Evolutionary conservation across 1,284 basidiomycete genomes (phyloP).

Genomic region (Ustilago lituana): DNA sequence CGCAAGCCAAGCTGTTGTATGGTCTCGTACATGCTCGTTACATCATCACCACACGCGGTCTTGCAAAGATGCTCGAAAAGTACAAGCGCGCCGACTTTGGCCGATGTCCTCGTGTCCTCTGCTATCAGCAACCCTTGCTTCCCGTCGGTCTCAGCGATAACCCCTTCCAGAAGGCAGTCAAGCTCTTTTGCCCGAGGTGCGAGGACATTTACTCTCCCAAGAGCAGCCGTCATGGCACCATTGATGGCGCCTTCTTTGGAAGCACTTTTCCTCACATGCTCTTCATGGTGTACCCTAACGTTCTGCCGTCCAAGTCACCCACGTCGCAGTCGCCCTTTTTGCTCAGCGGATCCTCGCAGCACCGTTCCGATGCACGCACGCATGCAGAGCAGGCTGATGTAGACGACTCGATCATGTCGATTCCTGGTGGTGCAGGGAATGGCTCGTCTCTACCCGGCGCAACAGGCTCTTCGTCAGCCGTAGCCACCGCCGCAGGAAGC

Average conservation of each 20-base stretch:
- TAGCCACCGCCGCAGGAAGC: conserved; percentile 9
- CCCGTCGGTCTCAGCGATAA: conserved; percentile 64
- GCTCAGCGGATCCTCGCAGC: conserved; percentile 32
- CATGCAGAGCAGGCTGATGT: conserved; percentile 71
- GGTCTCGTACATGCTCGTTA: conserved; percentile 66
- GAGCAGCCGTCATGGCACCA: conserved; percentile 63
- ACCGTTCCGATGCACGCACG: conserved; percentile 19
- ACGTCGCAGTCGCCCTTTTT: conserved; percentile 55
- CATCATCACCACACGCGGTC: conserved; percentile 63
- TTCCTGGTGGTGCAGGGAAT: conserved; percentile 21
- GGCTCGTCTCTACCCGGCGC: conserved; percentile 13
- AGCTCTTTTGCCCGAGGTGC: conserved; percentile 65
- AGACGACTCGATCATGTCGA: conserved; percentile 46
- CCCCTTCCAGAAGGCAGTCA: conserved; percentile 66
- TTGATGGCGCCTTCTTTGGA: conserved; percentile 67
- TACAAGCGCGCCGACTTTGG: conserved; percentile 67
- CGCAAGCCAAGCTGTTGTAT: conserved; percentile 64
- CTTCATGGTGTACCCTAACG: conserved; percentile 75
- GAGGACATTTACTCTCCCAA: conserved; percentile 67
- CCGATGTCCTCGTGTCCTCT: conserved; percentile 64
- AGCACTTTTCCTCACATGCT: conserved; percentile 67
- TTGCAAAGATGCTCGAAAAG: conserved; percentile 67
- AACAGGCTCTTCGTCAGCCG: conserved; percentile 13
- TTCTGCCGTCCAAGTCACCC: conserved; percentile 72
- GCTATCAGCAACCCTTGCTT: conserved; percentile 63